A percentile compares a stretch with the other conserved stretches of the same genome.
Conservation (phyloP, 2,329 filamentous ascomycete species). For the Cryphonectria japonica region DNA sequence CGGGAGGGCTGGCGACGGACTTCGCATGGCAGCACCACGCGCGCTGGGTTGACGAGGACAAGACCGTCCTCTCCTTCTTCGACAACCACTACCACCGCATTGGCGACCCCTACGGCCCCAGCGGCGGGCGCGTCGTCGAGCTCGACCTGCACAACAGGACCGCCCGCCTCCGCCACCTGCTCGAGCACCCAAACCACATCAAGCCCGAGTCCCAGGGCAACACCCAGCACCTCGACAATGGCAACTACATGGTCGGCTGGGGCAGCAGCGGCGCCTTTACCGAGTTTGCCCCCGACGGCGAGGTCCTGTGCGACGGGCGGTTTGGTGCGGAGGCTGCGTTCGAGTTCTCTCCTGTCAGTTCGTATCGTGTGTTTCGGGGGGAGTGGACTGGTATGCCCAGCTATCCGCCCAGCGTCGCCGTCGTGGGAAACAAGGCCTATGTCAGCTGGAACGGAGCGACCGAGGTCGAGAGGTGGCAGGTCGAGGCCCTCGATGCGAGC, state of each 20-base stretch:
- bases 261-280: conserved; percentile 25
- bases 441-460: conserved; percentile 33
- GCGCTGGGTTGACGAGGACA: conserved; percentile 33
- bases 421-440: conserved; percentile 25
- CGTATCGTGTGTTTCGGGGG: conserved; percentile 31
- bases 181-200: conserved; percentile 35
- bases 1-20: conserved; percentile 39
- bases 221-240: conserved; percentile 58
- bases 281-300: conserved; percentile 29
- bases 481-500: conserved; percentile 24
- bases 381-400: conserved; percentile 28
- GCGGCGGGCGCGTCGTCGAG: conserved; percentile 33
- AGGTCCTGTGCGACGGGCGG: conserved; percentile 31
- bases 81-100: conserved; percentile 39
- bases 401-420: conserved; percentile 21
- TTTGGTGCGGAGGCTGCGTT: conserved; percentile 29
- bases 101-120: conserved; percentile 29
- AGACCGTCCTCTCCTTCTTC: conserved; percentile 41
- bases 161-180: conserved; percentile 36
- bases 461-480: conserved; percentile 29
- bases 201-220: conserved; percentile 42
- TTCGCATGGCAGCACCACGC: conserved; percentile 47
- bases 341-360: conserved; percentile 29
- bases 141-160: conserved; percentile 37
- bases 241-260: conserved; percentile 61